Evolutionary conservation across 2,329 filamentous ascomycete genomes (phyloP).

Genomic region (Penicillium sp.): DNA sequence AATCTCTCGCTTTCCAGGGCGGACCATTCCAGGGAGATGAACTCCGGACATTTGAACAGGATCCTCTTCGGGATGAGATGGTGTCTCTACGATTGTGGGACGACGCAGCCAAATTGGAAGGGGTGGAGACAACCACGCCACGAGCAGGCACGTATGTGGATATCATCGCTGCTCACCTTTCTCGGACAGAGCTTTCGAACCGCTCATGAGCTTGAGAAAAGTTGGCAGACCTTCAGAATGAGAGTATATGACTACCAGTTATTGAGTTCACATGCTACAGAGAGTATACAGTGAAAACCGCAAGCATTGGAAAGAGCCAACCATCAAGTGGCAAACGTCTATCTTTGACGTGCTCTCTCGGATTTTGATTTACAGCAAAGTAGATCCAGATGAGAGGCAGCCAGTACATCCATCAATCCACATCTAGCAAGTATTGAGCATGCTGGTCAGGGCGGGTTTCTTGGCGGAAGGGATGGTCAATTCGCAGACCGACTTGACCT

Average conservation of each 20-base stretch:
- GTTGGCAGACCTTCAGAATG: no score
- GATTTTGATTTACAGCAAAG: not conserved
- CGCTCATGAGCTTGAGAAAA: not conserved
- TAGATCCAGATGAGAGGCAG: not conserved
- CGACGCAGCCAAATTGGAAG: slow-evolving; percentile 42
- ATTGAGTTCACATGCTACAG: not conserved
- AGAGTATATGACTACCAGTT: not conserved
- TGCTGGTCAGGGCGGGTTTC: slow-evolving; percentile 67
- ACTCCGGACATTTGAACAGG: slow-evolving; percentile 34
- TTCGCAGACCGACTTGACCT: slow-evolving; percentile 73
- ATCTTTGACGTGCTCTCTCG: not conserved
- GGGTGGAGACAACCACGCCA: slow-evolving; percentile 32
- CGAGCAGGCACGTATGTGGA: slow-evolving; percentile 32
- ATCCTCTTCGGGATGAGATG: slow-evolving; percentile 43
- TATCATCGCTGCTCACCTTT: slow-evolving; percentile 31
- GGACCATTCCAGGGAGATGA: slow-evolving; percentile 40
- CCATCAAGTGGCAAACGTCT: not conserved
- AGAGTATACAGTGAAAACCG: not conserved
- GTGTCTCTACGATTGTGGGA: slow-evolving; percentile 44
- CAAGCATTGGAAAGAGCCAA: not conserved
- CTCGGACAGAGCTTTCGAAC: no score
- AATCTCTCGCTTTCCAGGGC: slow-evolving; percentile 44
- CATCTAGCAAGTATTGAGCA: slow-evolving; percentile 66
- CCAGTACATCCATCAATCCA: not conserved
- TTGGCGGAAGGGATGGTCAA: slow-evolving; percentile 72